Percentiles rank a stretch among this genome's conserved stretches.
Evolutionary conservation across 257 asterid genomes (phyloP).

Genomic region (Penstemon eatonii): DNA sequence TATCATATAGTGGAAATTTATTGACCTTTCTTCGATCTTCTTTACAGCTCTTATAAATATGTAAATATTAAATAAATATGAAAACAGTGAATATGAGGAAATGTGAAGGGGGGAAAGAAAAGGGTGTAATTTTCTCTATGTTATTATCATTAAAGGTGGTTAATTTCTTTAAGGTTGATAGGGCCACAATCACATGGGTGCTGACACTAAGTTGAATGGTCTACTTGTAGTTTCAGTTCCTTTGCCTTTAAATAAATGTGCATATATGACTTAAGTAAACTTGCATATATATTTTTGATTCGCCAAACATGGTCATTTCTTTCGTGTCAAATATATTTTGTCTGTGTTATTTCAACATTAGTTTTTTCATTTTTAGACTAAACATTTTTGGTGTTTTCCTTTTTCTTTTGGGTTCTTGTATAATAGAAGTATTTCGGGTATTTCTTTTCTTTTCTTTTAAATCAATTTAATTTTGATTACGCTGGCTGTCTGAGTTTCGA

Average conservation of each 20-base stretch:
- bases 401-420: no score
- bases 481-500: no score
- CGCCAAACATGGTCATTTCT: no score
- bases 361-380: no score
- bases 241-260: slow-evolving; percentile 11
- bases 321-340: no score
- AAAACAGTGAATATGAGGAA: neutral
- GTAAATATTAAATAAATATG: neutral
- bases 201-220: slow-evolving; percentile 36
- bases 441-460: no score
- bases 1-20: slow-evolving; percentile 34
- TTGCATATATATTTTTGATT: slow-evolving; percentile 35
- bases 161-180: slow-evolving; percentile 28
- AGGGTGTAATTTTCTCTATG: slow-evolving; percentile 25
- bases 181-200: slow-evolving; percentile 50
- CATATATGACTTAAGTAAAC: neutral
- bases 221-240: slow-evolving; percentile 44
- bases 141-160: slow-evolving; percentile 36
- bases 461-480: no score
- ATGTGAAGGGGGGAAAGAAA: neutral
- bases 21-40: slow-evolving; percentile 4
- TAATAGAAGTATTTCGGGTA: no score
- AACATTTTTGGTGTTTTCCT: no score
- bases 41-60: neutral
- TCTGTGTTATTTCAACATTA: no score